A percentile compares a stretch with the other conserved stretches of the same genome.
phyloP scores from a whole-genome alignment of 1,284 basidiomycete genomes.

The Trametes sp. region DNA sequence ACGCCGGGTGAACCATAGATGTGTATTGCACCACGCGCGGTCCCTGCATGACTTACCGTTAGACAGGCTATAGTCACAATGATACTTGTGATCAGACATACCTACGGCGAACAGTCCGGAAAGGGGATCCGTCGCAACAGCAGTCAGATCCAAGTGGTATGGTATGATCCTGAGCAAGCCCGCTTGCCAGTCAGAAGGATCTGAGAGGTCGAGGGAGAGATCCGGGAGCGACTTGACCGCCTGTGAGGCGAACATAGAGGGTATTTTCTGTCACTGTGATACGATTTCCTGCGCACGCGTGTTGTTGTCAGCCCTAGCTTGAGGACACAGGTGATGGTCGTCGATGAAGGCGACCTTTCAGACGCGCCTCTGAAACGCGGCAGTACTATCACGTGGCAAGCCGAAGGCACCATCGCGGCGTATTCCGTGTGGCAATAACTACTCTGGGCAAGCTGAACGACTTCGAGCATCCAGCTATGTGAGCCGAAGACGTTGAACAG shows the following conservation, averaged over 20 bases:
- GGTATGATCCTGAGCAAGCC: slow-evolving; percentile 56
- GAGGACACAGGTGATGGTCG: not conserved
- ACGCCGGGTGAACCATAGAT: slow-evolving; percentile 75
- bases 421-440: no score
- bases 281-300: not conserved
- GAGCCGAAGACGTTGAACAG: no score
- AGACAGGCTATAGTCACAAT: not conserved
- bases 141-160: slow-evolving; percentile 63
- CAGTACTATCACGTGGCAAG: not conserved
- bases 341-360: not conserved
- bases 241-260: slow-evolving; percentile 28
- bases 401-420: no score
- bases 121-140: slow-evolving; percentile 75
- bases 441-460: no score
- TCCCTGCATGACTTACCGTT: slow-evolving; percentile 53
- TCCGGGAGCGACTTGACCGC: slow-evolving; percentile 43
- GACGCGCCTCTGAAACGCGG: no score
- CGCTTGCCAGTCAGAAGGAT: slow-evolving; percentile 63
- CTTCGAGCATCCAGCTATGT: no score
- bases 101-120: slow-evolving; percentile 78
- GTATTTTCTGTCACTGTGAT: not conserved
- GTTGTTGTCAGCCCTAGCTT: no score
- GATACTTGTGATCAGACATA: slow-evolving; percentile 37
- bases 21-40: slow-evolving; percentile 60
- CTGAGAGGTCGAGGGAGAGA: slow-evolving; percentile 63